These are phyloP conservation scores for Centaurea solstitialis DNA, from an alignment of 129 eudicot species.

Conservation along the genomic window DNA sequence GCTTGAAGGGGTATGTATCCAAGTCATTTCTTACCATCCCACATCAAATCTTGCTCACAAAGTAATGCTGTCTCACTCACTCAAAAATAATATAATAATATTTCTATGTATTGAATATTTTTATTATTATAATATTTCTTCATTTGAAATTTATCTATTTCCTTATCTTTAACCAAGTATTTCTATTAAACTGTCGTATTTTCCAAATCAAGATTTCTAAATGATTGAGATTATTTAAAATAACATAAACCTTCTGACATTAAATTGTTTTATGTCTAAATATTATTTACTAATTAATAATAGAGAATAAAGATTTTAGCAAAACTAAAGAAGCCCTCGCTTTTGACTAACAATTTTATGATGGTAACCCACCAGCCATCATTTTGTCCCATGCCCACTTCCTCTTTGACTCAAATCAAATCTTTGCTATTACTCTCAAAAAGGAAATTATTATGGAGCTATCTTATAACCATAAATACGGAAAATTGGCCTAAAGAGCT, in stretches of 20 bases:
- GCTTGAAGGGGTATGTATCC: background rate
- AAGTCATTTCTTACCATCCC: background rate
- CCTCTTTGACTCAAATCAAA: background rate
- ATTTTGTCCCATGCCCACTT: slow-evolving; percentile 1
- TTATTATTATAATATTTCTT: no score
- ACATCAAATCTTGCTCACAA: background rate
- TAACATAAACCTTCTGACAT: background rate
- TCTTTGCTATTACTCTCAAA: background rate
- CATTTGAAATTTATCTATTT: background rate
- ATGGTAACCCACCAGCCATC: slow-evolving; percentile 1
- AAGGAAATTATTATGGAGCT: no score
- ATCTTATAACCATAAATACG: no score
- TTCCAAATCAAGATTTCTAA: background rate
- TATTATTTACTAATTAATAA: background rate
- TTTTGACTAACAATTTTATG: background rate
- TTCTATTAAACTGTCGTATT: background rate
- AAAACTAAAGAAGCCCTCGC: slow-evolving; percentile 4
- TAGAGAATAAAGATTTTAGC: background rate
- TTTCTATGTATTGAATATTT: no score
- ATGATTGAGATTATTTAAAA: background rate
- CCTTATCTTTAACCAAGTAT: background rate
- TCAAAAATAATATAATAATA: no score
- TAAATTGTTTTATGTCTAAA: background rate
- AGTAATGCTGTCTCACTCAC: background rate
- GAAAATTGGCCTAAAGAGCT: no score